phyloP scores from a whole-genome alignment of 164 flowering plant species.

The Litsea cubeba region DNA sequence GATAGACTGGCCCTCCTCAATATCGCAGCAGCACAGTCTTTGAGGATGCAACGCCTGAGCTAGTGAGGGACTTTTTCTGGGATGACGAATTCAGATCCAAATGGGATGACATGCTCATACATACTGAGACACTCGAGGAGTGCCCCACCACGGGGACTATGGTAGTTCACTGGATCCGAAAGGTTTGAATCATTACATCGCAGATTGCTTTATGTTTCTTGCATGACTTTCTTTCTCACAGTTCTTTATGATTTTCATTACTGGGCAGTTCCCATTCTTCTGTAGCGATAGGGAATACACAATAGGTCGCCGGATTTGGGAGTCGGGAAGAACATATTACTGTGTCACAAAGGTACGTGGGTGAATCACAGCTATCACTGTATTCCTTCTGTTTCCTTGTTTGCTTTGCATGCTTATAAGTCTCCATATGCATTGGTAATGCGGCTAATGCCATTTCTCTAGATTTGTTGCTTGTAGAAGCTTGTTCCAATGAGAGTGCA shows the following conservation, averaged over 20 bases:
- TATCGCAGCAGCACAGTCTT: conserved; percentile 60
- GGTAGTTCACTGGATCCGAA: conserved; percentile 12
- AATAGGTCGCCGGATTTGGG: conserved; percentile 66
- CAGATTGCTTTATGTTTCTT: neutral
- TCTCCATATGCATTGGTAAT: too few relatives aligned
- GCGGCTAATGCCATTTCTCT: too few relatives aligned
- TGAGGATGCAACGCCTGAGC: conserved; percentile 63
- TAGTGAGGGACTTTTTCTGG: conserved; percentile 76
- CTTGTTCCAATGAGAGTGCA: too few relatives aligned
- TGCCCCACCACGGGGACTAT: conserved; percentile 6
- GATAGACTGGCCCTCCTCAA: conserved; percentile 69
- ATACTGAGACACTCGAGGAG: conserved; percentile 5
- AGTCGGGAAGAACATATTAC: conserved; percentile 41
- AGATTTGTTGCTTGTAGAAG: too few relatives aligned
- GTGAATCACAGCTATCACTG: neutral
- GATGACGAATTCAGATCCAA: conserved; percentile 61
- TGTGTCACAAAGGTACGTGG: conserved; percentile 61
- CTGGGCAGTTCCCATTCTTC: conserved; percentile 58
- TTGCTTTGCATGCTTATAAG: neutral
- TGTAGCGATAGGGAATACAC: conserved; percentile 66
- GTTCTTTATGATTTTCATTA: conserved; percentile 5
- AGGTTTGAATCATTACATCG: neutral
- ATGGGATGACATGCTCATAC: conserved; percentile 71
- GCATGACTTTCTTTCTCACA: conserved; percentile 1
- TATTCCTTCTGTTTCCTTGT: neutral